Evolutionary conservation across 2,329 filamentous ascomycete species (phyloP).

Genomic region (Hymenoscyphus fraxineus): DNA sequence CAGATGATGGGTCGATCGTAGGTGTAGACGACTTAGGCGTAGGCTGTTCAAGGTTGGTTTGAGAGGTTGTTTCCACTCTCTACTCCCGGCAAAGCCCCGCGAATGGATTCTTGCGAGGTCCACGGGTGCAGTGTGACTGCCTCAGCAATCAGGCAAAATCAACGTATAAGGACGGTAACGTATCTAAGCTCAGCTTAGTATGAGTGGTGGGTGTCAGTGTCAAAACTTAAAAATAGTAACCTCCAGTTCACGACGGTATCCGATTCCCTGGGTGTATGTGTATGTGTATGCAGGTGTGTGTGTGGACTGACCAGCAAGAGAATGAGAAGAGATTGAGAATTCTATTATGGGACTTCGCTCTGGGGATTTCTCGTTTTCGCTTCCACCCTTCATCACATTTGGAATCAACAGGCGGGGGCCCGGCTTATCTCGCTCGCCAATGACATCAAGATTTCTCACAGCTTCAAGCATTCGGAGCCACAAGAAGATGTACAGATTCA

Average conservation of each 20-base stretch:
- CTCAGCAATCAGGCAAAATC: background rate
- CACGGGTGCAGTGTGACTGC: background rate
- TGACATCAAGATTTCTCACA: background rate
- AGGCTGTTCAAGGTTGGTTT: background rate
- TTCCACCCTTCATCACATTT: background rate
- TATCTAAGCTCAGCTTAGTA: no score
- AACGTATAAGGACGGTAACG: background rate
- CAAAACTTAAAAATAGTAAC: slow-evolving; percentile 1
- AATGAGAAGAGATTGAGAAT: background rate
- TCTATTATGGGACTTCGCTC: background rate
- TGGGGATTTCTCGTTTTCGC: background rate
- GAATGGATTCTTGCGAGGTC: background rate
- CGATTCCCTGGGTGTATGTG: background rate
- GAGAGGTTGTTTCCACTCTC: background rate
- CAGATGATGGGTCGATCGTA: no score
- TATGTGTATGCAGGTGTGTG: no score
- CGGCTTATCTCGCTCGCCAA: slow-evolving; percentile 1
- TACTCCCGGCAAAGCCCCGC: no score
- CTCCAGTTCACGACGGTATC: background rate
- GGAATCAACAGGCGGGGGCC: background rate
- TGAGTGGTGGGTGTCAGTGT: background rate
- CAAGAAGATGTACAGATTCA: background rate
- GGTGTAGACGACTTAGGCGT: no score
- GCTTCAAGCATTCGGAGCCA: background rate
- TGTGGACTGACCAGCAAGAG: no score